Base-by-base conservation (phyloP, 1,139 yeast genomes). In the Debaryomyces sp. region DNA sequence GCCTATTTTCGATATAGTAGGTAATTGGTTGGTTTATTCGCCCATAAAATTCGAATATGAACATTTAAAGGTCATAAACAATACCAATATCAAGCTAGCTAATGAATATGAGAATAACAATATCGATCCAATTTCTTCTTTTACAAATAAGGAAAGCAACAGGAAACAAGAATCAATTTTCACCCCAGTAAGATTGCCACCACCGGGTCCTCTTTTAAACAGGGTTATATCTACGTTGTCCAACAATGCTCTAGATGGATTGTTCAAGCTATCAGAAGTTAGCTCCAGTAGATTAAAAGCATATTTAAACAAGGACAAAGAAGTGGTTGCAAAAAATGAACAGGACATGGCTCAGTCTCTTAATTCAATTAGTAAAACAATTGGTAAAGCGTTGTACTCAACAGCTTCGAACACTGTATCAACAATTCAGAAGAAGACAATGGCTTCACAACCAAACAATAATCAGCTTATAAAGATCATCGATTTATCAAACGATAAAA, bases 211-310 rank as follows among this genome's bases (percentile, higher is more conserved):
- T 0, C 57, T 80, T 27, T 63, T 80, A 40, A 71, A 74, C 45
- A 75, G 78, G 48, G 73, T 82, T 1, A 59, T 82, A 48, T 73
- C 77, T 7, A 68, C 75, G 17, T 57, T 83, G 15, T 80, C 86
- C 3, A 74, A 75, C 49, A 71, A 78, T 4, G 84, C 87, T 0
- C 63, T 82, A 21, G 87, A 83, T 61, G 80, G 84, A 4, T 61
- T 82, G 27, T 66, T 75, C 52, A 73, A 75, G 56, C 57, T 82
- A 13, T 74, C 85, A 0, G 82, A 80, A 51, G 63, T 75, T 6
- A 73, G 83, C 10, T 72, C 80, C n/a, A 63, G 68, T 6, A 74
- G 71, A 46, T 57, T 80, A 17, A 75, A 68, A 44, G 62, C 66
- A n/a, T 70, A 73, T 53, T 64, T 75, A 57, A 62, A 63, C 22